Conservation (phyloP, 306 rosid species). For the Ziziphus jujuba region DNA sequence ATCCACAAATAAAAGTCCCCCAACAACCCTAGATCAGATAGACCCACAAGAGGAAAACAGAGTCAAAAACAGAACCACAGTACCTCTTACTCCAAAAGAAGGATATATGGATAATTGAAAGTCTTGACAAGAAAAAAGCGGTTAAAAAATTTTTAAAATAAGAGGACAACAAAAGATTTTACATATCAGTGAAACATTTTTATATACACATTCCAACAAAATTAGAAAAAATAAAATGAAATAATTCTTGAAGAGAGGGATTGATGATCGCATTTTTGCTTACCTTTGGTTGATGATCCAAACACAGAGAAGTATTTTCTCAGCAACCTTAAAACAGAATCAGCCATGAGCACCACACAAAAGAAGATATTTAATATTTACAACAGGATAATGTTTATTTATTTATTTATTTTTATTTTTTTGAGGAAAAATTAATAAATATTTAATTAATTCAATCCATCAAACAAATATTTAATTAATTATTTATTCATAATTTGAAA, state of each 20-base stretch:
- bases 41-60: constrained; percentile 17
- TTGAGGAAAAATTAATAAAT: too few species aligned
- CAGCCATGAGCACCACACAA: neutral
- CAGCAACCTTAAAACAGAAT: neutral
- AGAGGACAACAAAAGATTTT: neutral
- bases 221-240: neutral
- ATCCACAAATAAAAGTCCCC: constrained; percentile 12
- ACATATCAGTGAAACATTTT: neutral
- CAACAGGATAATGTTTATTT: neutral
- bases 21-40: constrained; percentile 42
- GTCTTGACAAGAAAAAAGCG: constrained; percentile 44
- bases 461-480: too few species aligned
- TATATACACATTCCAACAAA: neutral
- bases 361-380: constrained; percentile 4
- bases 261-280: constrained; percentile 1
- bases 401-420: neutral
- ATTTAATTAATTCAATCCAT: too few species aligned
- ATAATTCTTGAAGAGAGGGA: neutral
- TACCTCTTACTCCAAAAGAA: constrained; percentile 20
- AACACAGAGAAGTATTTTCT: constrained; percentile 12
- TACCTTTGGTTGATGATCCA: constrained; percentile 33
- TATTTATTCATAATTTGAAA: too few species aligned
- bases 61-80: constrained; percentile 16
- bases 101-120: constrained; percentile 45
- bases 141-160: constrained; percentile 24